These are phyloP conservation scores for Mycotypha africana DNA, from an alignment of 371 early-diverging fungal species.

Conservation along the genomic window DNA sequence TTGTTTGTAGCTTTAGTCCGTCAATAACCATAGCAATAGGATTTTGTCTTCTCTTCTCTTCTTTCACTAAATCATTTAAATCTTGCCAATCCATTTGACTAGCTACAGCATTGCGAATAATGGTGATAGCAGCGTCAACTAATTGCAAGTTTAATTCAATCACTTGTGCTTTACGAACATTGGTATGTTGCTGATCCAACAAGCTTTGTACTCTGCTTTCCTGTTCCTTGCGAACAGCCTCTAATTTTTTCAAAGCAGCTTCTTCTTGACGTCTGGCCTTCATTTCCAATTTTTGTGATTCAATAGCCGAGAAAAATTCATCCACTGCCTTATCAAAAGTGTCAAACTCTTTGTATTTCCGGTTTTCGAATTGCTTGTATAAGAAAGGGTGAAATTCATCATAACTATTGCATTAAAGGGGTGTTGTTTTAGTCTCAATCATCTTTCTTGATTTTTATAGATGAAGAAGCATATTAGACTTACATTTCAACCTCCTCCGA, in stretches of 20 bases:
- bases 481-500: constrained; percentile 50
- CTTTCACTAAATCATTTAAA: constrained; percentile 77
- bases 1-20: constrained; percentile 66
- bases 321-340: constrained; percentile 88
- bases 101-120: constrained; percentile 84
- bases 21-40: constrained; percentile 76
- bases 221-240: constrained; percentile 76
- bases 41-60: constrained; percentile 75
- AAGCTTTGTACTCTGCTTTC: constrained; percentile 71
- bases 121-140: constrained; percentile 83
- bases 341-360: constrained; percentile 50
- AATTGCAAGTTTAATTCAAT: constrained; percentile 80
- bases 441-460: too few relatives aligned
- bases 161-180: constrained; percentile 68
- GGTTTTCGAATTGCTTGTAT: constrained; percentile 63
- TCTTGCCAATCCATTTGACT: constrained; percentile 97
- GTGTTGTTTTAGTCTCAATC: too few relatives aligned
- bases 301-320: constrained; percentile 87
- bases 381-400: constrained; percentile 88
- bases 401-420: constrained; percentile 51
- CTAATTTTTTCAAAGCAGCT: constrained; percentile 78
- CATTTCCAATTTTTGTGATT: constrained; percentile 76
- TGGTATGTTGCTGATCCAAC: constrained; percentile 58
- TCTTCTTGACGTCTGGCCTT: constrained; percentile 72
- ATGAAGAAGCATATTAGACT: too few relatives aligned